Conservation (phyloP, 768 basidiomycete genomes). For the Hypsizygus marmoreus region DNA sequence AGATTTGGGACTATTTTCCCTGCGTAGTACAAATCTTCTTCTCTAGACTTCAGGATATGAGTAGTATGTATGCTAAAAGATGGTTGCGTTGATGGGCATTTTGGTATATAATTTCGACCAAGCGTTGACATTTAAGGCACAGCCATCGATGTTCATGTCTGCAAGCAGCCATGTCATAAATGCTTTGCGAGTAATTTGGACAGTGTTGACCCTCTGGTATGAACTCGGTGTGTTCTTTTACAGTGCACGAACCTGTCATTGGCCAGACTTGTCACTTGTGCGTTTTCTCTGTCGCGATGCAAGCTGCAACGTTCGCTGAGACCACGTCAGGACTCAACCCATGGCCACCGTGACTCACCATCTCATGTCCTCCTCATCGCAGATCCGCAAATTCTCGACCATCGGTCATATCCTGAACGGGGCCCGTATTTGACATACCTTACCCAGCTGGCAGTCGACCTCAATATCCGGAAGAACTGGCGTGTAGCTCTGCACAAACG, state of each 20-base stretch:
- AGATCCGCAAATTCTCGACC: slow-evolving; percentile 86
- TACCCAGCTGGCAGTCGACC: slow-evolving; percentile 69
- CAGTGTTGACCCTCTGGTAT: slow-evolving; percentile 65
- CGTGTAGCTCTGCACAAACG: slow-evolving; percentile 55
- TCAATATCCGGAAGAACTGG: slow-evolving; percentile 88
- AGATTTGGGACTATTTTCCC: too few relatives aligned
- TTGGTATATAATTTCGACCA: too few relatives aligned
- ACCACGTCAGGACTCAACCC: not conserved
- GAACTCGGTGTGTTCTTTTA: slow-evolving; percentile 62
- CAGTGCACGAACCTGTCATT: slow-evolving; percentile 51
- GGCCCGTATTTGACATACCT: slow-evolving; percentile 54
- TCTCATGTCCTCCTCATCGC: slow-evolving; percentile 78
- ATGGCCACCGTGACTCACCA: not conserved
- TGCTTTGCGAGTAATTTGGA: slow-evolving; percentile 59
- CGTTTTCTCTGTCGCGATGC: slow-evolving; percentile 13
- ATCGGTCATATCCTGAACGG: slow-evolving; percentile 70
- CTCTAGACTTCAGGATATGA: too few relatives aligned
- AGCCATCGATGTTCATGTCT: slow-evolving; percentile 16
- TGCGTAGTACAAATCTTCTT: too few relatives aligned
- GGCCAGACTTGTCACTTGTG: slow-evolving; percentile 55
- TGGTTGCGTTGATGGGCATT: too few relatives aligned
- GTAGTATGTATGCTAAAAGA: too few relatives aligned
- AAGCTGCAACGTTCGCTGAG: not conserved
- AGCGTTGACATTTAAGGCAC: too few relatives aligned
- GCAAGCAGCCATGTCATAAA: slow-evolving; percentile 40